These are phyloP conservation scores for Podospora anserina DNA, from an alignment of 495 filamentous ascomycete genomes.

Conservation along the genomic window DNA sequence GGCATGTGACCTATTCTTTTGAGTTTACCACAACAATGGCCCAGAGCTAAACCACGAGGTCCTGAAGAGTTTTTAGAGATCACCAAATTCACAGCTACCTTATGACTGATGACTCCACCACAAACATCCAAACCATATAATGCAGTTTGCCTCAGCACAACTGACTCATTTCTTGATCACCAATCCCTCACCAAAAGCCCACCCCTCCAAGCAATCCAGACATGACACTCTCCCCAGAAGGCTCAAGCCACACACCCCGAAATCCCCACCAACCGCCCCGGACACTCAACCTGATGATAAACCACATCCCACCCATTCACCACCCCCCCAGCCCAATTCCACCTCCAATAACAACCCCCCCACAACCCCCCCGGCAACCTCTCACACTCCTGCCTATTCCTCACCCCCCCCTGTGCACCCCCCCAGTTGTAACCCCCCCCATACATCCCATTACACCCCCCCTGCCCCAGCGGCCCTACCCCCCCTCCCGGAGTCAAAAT, in stretches of 20 bases:
- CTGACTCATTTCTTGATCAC: too few species aligned
- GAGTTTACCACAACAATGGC: too few species aligned
- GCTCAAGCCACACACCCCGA: conserved; percentile 23
- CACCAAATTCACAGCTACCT: too few species aligned
- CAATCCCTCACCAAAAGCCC: too few species aligned
- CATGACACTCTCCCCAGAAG: neutral
- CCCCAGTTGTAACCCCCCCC: conserved; percentile 37
- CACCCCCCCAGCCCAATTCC: conserved; percentile 43
- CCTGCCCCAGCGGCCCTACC: conserved; percentile 44
- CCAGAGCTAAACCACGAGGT: too few species aligned
- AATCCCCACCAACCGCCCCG: conserved; percentile 22
- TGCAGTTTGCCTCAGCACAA: too few species aligned
- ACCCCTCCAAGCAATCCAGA: too few species aligned
- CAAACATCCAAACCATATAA: too few species aligned
- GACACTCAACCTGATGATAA: conserved; percentile 25
- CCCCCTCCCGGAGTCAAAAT: conserved; percentile 53
- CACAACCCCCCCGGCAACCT: conserved; percentile 46
- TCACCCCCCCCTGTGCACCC: conserved; percentile 46
- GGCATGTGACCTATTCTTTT: too few species aligned
- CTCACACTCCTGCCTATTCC: conserved; percentile 42
- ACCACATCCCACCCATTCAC: conserved; percentile 27
- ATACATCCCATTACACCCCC: conserved; percentile 32
- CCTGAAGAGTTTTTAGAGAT: too few species aligned
- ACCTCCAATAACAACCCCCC: conserved; percentile 52
- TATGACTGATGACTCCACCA: too few species aligned